phyloP scores from a whole-genome alignment of 2,329 filamentous ascomycete genomes.

The Apiospora koreana region DNA sequence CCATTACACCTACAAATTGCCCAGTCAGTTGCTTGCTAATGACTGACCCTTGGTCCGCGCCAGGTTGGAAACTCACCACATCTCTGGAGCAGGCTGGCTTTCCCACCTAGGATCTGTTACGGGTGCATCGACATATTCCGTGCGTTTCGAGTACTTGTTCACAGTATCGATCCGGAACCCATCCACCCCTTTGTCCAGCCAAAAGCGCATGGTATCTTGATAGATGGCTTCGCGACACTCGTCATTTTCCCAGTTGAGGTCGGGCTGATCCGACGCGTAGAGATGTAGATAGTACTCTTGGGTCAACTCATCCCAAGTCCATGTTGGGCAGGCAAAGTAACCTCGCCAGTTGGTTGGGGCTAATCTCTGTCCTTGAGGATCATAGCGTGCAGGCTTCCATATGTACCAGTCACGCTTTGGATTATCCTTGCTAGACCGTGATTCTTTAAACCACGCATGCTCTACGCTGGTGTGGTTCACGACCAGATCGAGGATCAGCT shows the following conservation, averaged over 20 bases:
- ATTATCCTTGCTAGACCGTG: constrained; percentile 49
- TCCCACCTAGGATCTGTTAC: constrained; percentile 39
- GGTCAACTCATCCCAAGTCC: constrained; percentile 53
- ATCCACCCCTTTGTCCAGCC: constrained; percentile 68
- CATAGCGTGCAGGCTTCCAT: constrained; percentile 60
- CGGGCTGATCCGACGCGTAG: constrained; percentile 70
- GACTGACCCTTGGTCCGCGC: background rate
- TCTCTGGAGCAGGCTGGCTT: constrained; percentile 45
- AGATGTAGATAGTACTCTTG: constrained; percentile 60
- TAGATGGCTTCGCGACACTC: constrained; percentile 69
- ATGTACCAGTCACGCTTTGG: constrained; percentile 65
- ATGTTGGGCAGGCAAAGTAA: constrained; percentile 49
- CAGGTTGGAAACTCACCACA: constrained; percentile 38
- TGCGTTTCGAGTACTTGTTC: constrained; percentile 66
- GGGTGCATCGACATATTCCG: constrained; percentile 55
- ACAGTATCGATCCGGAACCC: constrained; percentile 70
- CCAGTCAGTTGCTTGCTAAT: background rate
- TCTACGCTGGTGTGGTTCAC: constrained; percentile 67
- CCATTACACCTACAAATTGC: constrained; percentile 44
- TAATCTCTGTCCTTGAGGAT: constrained; percentile 51
- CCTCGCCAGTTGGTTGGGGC: constrained; percentile 61
- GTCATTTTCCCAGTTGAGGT: constrained; percentile 75
- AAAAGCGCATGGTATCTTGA: constrained; percentile 67
- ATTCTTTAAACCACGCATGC: constrained; percentile 60
- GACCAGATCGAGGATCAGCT: constrained; percentile 71